Percentiles rank a stretch among this genome's conserved stretches.
These are phyloP conservation scores for Musa troglodytarum DNA, from an alignment of 176 grass and related monocot species.

Conservation along the genomic window DNA sequence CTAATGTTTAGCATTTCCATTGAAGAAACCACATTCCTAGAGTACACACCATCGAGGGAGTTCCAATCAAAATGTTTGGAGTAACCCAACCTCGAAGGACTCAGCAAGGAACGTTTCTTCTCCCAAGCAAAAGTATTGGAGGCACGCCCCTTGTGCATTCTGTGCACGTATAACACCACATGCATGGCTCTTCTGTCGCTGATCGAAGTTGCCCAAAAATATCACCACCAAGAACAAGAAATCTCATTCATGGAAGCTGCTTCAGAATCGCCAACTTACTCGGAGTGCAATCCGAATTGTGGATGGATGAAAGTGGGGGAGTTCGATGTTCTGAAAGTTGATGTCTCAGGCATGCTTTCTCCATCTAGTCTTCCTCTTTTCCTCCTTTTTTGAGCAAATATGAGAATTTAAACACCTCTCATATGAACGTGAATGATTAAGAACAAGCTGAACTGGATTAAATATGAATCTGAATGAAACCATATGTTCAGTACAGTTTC, in stretches of 20 bases:
- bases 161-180: slow-evolving; percentile 8
- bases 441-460: too few relatives aligned
- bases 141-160: background rate
- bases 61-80: background rate
- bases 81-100: slow-evolving; percentile 3
- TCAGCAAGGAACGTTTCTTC: slow-evolving; percentile 23
- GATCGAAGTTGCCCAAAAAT: too few relatives aligned
- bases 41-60: slow-evolving; percentile 30
- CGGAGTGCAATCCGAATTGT: slow-evolving; percentile 39
- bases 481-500: background rate
- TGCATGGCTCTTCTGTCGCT: background rate
- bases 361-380: background rate
- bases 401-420: too few relatives aligned
- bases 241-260: slow-evolving; percentile 26
- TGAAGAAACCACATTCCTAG: background rate
- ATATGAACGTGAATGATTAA: too few relatives aligned
- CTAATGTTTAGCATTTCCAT: background rate
- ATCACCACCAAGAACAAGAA: background rate
- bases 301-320: slow-evolving; percentile 36
- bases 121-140: slow-evolving; percentile 3
- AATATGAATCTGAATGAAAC: too few relatives aligned
- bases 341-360: slow-evolving; percentile 33
- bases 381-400: background rate
- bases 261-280: slow-evolving; percentile 15
- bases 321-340: slow-evolving; percentile 37